phyloP scores from a whole-genome alignment of 805 yeast genomes.

The Lachancea nothofagi region DNA sequence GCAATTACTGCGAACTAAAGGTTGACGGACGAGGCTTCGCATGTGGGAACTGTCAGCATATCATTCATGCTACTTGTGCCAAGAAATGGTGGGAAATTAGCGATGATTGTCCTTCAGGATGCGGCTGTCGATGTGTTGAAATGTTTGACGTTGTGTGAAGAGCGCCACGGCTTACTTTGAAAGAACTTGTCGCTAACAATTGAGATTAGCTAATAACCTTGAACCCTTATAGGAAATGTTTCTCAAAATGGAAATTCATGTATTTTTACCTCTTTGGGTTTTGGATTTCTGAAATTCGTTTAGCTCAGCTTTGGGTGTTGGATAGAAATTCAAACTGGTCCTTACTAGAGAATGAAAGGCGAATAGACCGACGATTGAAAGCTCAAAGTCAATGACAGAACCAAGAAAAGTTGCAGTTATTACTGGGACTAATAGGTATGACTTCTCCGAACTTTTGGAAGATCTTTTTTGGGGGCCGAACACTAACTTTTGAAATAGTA shows the following conservation, averaged over 20 bases:
- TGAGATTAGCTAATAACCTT: not conserved
- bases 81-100: conserved; percentile 65
- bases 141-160: conserved; percentile 18
- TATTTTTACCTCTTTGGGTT: not conserved
- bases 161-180: not conserved
- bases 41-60: conserved; percentile 73
- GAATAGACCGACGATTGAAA: not conserved
- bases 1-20: conserved; percentile 61
- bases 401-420: conserved; percentile 38
- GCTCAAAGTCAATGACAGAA: conserved; percentile 9
- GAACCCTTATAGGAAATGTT: conserved; percentile 1
- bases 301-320: not conserved
- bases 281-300: not conserved
- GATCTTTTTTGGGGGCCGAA: not conserved
- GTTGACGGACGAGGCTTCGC: conserved; percentile 56
- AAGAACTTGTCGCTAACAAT: not conserved
- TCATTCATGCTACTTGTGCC: conserved; percentile 75
- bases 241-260: not conserved
- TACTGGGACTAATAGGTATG: conserved; percentile 40
- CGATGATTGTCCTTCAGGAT: conserved; percentile 72
- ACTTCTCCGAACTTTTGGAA: not conserved
- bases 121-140: conserved; percentile 69
- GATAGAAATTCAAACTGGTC: too few relatives aligned
- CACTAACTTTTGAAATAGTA: conserved; percentile 35
- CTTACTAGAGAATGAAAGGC: too few relatives aligned